A percentile compares a stretch with the other conserved stretches of the same genome.
Conservation (phyloP, 129 eudicot genomes). For the Erigeron canadensis region DNA sequence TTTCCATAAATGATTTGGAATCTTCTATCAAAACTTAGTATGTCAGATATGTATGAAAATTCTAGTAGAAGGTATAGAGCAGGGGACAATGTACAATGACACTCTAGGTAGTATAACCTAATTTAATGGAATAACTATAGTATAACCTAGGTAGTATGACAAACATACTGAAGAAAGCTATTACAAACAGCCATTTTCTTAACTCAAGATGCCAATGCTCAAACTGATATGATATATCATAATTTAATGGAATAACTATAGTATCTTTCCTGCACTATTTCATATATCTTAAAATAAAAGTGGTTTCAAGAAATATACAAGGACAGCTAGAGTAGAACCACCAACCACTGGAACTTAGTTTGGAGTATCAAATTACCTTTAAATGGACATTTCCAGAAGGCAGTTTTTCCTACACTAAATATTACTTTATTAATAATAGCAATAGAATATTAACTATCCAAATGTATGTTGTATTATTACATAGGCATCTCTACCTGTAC, state of each 20-base stretch:
- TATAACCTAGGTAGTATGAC: too few species aligned
- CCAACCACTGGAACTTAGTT: neutral
- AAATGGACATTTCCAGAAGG: neutral
- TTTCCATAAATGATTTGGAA: too few species aligned
- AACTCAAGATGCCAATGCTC: too few species aligned
- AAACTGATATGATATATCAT: too few species aligned
- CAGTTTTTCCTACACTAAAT: neutral
- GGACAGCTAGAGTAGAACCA: neutral
- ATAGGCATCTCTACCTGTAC: neutral
- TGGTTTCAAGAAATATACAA: neutral
- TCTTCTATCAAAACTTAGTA: too few species aligned
- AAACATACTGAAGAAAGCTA: too few species aligned
- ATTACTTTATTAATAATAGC: neutral
- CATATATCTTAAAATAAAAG: neutral
- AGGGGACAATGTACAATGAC: too few species aligned
- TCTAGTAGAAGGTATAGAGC: too few species aligned
- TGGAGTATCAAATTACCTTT: neutral
- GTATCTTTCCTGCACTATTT: neutral
- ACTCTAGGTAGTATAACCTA: too few species aligned
- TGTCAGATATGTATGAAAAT: too few species aligned
- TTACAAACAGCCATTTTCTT: too few species aligned
- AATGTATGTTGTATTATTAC: conserved; percentile 8
- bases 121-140: too few species aligned
- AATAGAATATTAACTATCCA: neutral
- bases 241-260: neutral